Base-by-base conservation (phyloP, 257 asterid species). In the Voacanga thouarsii region DNA sequence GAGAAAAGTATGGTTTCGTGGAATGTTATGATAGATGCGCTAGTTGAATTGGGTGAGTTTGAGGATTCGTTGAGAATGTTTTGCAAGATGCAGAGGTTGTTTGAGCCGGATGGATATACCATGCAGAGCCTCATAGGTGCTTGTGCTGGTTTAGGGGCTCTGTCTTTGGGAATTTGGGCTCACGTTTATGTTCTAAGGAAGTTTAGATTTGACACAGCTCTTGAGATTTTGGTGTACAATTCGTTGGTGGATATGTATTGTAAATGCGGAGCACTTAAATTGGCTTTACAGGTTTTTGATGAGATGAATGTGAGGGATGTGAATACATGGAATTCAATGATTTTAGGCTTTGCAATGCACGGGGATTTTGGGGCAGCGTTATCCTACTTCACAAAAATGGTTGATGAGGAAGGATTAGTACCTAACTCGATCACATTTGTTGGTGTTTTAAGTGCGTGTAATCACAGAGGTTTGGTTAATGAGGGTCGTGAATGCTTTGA, bases 361-460 rank as follows among this genome's bases (percentile, higher is more conserved):
- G 97, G 97, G 44, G 84, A 89, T 66, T 93, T 86, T 12, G 95
- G 86, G 50, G 78, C 65, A n/a, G 92, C 79, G 1, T 83, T 90
- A 19, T 82, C 81, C 18, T 83, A 81, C 80, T 91, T 92, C 47
- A 64, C 33, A 72, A 75, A 74, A 65, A 90, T 93, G 98, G 85
- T 88, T 60, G 43, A 76, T 28, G 87, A 79, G 71, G 90, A 84
- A 44, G 81, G 80, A 71, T 1, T 92, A 16, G 70, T 59, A 71
- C 97, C 96, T 1, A 90, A 92, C 78, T 83, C 96, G 1, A 87
- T 92, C 71, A 92, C 98, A 18, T 92, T 92, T 56, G 85, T 93
- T 51, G 96, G 92, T 15, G 57, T 92, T 23, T 70, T 93, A 84
- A 90, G 88, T 37, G 90, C 92, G 1, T 93, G 95, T 84, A 92